Evolutionary conservation across 1,284 basidiomycete species (phyloP).

Genomic region (Fistulinella staudtii): DNA sequence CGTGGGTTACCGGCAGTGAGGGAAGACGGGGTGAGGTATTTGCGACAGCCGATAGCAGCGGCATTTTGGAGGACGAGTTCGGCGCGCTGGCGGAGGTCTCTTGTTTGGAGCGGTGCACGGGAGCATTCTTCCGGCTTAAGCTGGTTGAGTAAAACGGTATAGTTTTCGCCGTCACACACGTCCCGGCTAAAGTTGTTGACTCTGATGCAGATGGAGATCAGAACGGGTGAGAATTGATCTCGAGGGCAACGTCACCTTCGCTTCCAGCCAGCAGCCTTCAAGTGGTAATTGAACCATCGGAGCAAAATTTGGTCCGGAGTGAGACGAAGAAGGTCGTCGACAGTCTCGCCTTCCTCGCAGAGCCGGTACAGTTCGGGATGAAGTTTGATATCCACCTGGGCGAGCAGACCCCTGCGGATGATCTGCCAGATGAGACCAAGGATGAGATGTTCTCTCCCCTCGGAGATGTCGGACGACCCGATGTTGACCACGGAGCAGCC

Average conservation of each 20-base stretch:
- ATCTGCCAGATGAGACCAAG: constrained; percentile 99
- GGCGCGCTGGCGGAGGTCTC: constrained; percentile 78
- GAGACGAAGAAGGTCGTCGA: constrained; percentile 90
- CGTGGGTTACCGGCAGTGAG: constrained; percentile 96
- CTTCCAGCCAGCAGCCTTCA: constrained; percentile 93
- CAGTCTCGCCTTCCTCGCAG: constrained; percentile 94
- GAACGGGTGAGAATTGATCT: background rate
- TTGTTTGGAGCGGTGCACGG: constrained; percentile 85
- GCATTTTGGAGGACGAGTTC: constrained; percentile 94
- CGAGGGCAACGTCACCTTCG: constrained; percentile 51
- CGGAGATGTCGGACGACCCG: constrained; percentile 88
- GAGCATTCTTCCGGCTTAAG: constrained; percentile 93
- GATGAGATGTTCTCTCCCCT: constrained; percentile 95
- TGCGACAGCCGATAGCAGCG: constrained; percentile 89
- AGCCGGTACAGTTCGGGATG: constrained; percentile 96
- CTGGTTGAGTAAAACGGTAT: constrained; percentile 93
- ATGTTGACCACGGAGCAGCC: constrained; percentile 99
- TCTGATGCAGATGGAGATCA: constrained; percentile 38
- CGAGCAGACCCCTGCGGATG: constrained; percentile 89
- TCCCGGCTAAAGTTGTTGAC: constrained; percentile 98
- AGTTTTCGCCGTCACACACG: constrained; percentile 94
- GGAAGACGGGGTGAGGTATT: constrained; percentile 91
- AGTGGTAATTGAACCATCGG: constrained; percentile 98
- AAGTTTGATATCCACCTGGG: constrained; percentile 96
- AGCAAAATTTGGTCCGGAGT: constrained; percentile 97